Conservation (phyloP, 371 early-diverging fungal species). For the Mortierella sp. region DNA sequence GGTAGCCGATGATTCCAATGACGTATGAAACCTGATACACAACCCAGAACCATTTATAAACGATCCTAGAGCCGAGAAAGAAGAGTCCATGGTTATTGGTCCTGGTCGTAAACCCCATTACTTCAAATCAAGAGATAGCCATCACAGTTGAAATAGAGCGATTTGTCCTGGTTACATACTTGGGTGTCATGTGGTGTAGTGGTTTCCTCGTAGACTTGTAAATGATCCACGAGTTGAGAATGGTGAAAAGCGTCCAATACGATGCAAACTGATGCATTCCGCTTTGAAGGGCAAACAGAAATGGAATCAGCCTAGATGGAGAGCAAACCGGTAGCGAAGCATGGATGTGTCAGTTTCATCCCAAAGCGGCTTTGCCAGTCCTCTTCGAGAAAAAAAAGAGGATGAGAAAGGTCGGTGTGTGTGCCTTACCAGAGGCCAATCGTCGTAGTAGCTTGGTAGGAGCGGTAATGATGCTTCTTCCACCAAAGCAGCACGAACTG, state of each 20-base stretch:
- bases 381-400: constrained; percentile 54
- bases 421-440: constrained; percentile 76
- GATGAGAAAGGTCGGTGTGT: neutral
- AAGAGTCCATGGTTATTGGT: neutral
- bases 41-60: constrained; percentile 77
- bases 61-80: constrained; percentile 55
- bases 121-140: neutral
- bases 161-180: constrained; percentile 17
- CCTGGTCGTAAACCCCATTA: too few species aligned
- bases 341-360: neutral
- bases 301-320: constrained; percentile 30
- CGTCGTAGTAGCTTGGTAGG: constrained; percentile 80
- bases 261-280: constrained; percentile 32
- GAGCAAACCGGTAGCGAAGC: neutral
- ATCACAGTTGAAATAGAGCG: neutral
- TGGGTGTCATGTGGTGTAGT: constrained; percentile 73
- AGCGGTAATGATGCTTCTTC: constrained; percentile 80
- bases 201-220: constrained; percentile 70
- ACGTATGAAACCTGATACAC: constrained; percentile 73
- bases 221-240: constrained; percentile 57
- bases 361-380: constrained; percentile 55
- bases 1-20: constrained; percentile 70
- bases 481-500: constrained; percentile 82
- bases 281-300: constrained; percentile 27
- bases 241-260: constrained; percentile 28